These are phyloP conservation scores for Trametes cubensis DNA, from an alignment of 768 basidiomycete species.

Conservation along the genomic window DNA sequence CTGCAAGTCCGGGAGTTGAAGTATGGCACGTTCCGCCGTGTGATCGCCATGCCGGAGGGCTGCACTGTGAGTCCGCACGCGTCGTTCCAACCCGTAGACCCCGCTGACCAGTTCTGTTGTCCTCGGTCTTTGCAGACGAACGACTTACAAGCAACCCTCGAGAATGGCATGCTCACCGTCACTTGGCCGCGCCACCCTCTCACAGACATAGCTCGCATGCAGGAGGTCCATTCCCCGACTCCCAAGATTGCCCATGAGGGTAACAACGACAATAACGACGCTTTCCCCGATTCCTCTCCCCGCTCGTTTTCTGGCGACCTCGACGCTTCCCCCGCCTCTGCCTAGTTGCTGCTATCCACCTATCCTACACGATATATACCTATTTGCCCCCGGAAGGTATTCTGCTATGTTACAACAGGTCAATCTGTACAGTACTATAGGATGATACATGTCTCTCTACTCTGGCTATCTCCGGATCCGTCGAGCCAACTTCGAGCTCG, in stretches of 20 bases:
- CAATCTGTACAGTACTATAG: too few species aligned
- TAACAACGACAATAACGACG: too few species aligned
- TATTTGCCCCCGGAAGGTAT: too few species aligned
- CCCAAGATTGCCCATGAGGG: neutral
- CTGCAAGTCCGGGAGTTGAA: conserved; percentile 42
- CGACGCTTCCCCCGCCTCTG: too few species aligned
- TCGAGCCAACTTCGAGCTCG: too few species aligned
- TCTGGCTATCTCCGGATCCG: too few species aligned
- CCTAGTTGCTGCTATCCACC: too few species aligned
- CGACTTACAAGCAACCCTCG: conserved; percentile 42
- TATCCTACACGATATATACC: too few species aligned
- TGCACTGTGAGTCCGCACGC: conserved; percentile 32
- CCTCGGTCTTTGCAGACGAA: conserved; percentile 30
- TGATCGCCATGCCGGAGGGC: conserved; percentile 40
- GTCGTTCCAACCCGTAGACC: neutral
- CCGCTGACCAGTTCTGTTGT: neutral
- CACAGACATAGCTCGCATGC: neutral
- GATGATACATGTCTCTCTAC: too few species aligned
- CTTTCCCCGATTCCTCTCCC: too few species aligned
- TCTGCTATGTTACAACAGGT: too few species aligned
- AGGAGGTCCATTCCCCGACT: neutral
- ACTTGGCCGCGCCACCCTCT: conserved; percentile 40
- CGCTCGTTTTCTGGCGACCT: too few species aligned
- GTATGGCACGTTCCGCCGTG: conserved; percentile 43
- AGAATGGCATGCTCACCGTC: conserved; percentile 43